A percentile compares a stretch with the other conserved stretches of the same genome.
phyloP scores from a whole-genome alignment of 352 stramenopile genomes.

The Globisporangium recalcitrans region DNA sequence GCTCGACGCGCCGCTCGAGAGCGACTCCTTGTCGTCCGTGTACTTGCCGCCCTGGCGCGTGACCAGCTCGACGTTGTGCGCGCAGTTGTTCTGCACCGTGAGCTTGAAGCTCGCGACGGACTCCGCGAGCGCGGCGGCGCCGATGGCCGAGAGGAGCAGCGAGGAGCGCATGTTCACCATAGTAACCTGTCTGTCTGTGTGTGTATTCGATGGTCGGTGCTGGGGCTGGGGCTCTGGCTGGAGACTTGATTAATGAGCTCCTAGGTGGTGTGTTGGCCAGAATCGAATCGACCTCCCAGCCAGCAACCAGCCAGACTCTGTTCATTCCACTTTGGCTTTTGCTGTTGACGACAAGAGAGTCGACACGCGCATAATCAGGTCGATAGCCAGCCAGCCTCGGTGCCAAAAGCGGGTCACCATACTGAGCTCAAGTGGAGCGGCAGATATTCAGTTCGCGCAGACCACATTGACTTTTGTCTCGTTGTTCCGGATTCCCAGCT shows the following conservation, averaged over 20 bases:
- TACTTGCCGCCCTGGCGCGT: constrained; percentile 45
- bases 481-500: constrained; percentile 11
- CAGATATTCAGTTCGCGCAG: constrained; percentile 9
- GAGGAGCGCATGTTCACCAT: constrained; percentile 28
- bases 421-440: constrained; percentile 5
- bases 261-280: not conserved
- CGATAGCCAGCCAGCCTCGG: not conserved
- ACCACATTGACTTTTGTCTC: too few relatives aligned
- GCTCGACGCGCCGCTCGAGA: constrained; percentile 33
- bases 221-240: not conserved
- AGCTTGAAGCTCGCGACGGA: constrained; percentile 35
- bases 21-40: constrained; percentile 36
- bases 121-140: constrained; percentile 19
- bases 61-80: constrained; percentile 47
- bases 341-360: not conserved
- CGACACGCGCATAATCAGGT: not conserved
- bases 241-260: constrained; percentile 14
- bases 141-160: constrained; percentile 16
- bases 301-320: not conserved
- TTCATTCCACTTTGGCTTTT: not conserved
- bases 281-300: not conserved
- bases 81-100: constrained; percentile 61
- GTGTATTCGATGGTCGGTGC: not conserved
- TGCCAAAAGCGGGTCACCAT: not conserved
- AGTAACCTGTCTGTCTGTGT: not conserved